These are phyloP conservation scores for Cystoderma amianthinum DNA, from an alignment of 768 basidiomycete genomes.

Conservation along the genomic window DNA sequence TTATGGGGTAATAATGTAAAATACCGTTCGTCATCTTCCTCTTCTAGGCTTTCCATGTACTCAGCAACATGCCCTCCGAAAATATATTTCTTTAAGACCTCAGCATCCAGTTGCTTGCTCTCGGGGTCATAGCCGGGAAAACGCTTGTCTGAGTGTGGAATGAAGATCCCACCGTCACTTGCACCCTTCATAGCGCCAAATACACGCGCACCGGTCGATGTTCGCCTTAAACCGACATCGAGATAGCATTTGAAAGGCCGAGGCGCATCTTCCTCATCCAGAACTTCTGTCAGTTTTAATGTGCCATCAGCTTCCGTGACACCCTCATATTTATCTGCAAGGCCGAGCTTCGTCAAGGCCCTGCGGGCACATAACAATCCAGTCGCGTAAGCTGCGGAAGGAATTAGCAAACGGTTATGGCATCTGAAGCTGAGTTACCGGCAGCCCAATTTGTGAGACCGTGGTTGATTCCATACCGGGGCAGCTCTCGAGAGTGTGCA, in stretches of 20 bases:
- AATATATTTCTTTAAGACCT: conserved; percentile 96
- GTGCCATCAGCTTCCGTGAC: conserved; percentile 87
- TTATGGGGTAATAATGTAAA: background rate
- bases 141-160: conserved; percentile 95
- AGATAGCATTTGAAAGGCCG: conserved; percentile 99
- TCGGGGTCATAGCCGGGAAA: conserved; percentile 98
- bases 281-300: conserved; percentile 71
- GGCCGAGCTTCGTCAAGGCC: conserved; percentile 89
- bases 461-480: conserved; percentile 94
- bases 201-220: conserved; percentile 94
- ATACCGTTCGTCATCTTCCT: conserved; percentile 97
- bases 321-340: conserved; percentile 98
- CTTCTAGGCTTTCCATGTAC: conserved; percentile 99
- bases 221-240: conserved; percentile 96
- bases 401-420: conserved; percentile 3
- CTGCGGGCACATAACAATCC: conserved; percentile 94
- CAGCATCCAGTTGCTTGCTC: conserved; percentile 86
- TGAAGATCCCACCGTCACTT: conserved; percentile 93
- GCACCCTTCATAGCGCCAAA: conserved; percentile 99
- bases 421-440: conserved; percentile 36
- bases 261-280: conserved; percentile 89
- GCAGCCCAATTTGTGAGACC: conserved; percentile 99
- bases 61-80: conserved; percentile 96
- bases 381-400: conserved; percentile 79
- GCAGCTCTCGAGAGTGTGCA: conserved; percentile 88